phyloP scores from a whole-genome alignment of 2,329 filamentous ascomycete species.

The Trichoderma sp. region DNA sequence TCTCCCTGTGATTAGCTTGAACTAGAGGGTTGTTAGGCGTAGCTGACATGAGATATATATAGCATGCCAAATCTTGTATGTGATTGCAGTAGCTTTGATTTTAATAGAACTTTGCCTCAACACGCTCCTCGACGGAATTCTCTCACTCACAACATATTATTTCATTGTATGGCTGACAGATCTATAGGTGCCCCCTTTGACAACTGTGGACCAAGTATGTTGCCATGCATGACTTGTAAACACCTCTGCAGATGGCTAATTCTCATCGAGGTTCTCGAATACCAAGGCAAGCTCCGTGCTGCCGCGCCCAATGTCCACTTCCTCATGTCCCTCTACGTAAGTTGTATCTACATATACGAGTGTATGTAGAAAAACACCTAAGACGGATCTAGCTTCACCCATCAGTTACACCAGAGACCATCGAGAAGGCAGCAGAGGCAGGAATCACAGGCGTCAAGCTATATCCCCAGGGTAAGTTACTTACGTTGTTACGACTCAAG shows the following conservation, averaged over 20 bases:
- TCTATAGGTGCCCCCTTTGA: slow-evolving; percentile 51
- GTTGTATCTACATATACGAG: slow-evolving; percentile 19
- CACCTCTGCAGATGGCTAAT: background rate
- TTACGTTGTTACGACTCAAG: background rate
- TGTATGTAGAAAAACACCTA: background rate
- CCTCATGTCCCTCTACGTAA: slow-evolving; percentile 69
- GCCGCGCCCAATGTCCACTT: slow-evolving; percentile 63
- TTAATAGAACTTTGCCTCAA: background rate
- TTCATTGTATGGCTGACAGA: background rate
- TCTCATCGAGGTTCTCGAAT: slow-evolving; percentile 56
- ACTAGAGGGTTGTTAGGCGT: slow-evolving; percentile 19
- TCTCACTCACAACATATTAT: background rate
- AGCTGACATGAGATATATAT: slow-evolving; percentile 23
- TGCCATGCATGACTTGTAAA: background rate
- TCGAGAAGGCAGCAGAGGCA: slow-evolving; percentile 68
- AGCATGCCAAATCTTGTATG: slow-evolving; percentile 59
- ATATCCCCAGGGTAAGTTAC: slow-evolving; percentile 51
- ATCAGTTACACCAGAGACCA: slow-evolving; percentile 63
- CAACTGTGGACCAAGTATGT: slow-evolving; percentile 46
- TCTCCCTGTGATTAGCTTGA: background rate
- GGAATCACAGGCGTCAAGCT: slow-evolving; percentile 72
- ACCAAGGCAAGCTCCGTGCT: slow-evolving; percentile 58
- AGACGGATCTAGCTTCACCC: slow-evolving; percentile 46
- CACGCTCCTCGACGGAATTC: background rate
- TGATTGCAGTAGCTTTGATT: background rate